Evolutionary conservation across 805 yeast species (phyloP).

Genomic region (Clavispora asparagi): DNA sequence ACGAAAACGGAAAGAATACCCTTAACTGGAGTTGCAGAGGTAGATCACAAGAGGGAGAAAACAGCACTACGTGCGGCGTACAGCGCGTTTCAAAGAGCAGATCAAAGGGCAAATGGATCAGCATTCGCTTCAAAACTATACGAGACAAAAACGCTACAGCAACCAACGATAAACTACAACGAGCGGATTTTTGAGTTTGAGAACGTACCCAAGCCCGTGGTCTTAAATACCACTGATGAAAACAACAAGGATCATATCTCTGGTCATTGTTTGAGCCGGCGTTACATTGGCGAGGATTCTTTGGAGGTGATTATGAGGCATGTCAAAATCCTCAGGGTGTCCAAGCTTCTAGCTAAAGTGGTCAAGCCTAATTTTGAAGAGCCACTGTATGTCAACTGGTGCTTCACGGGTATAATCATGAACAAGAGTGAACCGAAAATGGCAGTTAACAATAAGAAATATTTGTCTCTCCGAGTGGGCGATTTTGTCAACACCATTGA

Average conservation of each 20-base stretch:
- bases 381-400: conserved; percentile 74
- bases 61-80: neutral
- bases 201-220: conserved; percentile 7
- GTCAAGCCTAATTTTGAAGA: conserved; percentile 61
- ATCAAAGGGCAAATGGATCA: neutral
- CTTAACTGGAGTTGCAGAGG: neutral
- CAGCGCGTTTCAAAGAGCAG: neutral
- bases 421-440: conserved; percentile 49
- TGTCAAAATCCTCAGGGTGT: conserved; percentile 52
- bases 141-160: neutral
- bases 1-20: neutral
- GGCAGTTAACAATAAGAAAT: conserved; percentile 43
- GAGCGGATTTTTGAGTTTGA: conserved; percentile 14
- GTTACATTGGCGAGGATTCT: conserved; percentile 4
- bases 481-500: conserved; percentile 60
- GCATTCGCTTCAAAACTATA: conserved; percentile 12
- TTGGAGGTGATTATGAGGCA: conserved; percentile 31
- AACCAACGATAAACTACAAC: conserved; percentile 4
- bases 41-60: neutral
- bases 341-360: conserved; percentile 59
- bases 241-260: conserved; percentile 6
- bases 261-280: conserved; percentile 10
- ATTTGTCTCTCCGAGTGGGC: conserved; percentile 57
- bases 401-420: conserved; percentile 66
- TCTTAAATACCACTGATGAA: neutral